Conservation (phyloP, 2,329 filamentous ascomycete species). For the Monosporascus sp. region DNA sequence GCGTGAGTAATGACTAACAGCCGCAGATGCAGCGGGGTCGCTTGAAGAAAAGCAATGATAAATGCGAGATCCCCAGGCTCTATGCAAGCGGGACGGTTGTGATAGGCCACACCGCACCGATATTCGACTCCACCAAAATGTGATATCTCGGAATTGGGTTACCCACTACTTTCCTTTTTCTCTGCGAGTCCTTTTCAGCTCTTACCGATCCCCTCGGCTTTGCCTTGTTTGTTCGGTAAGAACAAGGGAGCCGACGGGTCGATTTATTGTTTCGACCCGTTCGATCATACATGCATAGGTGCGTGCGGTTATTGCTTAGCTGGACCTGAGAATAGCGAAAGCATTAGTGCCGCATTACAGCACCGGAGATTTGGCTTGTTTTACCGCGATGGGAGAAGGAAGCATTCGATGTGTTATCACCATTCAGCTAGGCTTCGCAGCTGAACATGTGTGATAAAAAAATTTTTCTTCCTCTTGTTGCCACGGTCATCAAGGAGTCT, state of each 20-base stretch:
- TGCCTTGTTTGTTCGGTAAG: background rate
- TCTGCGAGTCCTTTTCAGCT: background rate
- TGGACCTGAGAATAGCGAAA: background rate
- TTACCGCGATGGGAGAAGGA: background rate
- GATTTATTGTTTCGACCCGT: background rate
- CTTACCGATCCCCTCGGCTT: background rate
- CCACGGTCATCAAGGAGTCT: background rate
- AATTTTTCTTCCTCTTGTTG: background rate
- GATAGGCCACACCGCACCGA: background rate
- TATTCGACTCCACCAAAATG: background rate
- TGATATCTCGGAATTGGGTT: background rate
- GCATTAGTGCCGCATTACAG: background rate
- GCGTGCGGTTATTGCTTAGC: background rate
- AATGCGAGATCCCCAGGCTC: background rate
- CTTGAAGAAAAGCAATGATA: background rate
- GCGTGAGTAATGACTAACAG: background rate
- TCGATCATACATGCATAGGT: background rate
- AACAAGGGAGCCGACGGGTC: background rate
- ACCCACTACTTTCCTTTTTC: background rate
- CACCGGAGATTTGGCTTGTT: background rate
- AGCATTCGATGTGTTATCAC: background rate
- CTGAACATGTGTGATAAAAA: background rate
- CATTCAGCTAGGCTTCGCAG: background rate
- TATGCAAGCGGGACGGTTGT: background rate
- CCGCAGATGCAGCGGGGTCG: background rate